phyloP scores from a whole-genome alignment of 331 rosid genomes.

The Pyracantha coccinea region DNA sequence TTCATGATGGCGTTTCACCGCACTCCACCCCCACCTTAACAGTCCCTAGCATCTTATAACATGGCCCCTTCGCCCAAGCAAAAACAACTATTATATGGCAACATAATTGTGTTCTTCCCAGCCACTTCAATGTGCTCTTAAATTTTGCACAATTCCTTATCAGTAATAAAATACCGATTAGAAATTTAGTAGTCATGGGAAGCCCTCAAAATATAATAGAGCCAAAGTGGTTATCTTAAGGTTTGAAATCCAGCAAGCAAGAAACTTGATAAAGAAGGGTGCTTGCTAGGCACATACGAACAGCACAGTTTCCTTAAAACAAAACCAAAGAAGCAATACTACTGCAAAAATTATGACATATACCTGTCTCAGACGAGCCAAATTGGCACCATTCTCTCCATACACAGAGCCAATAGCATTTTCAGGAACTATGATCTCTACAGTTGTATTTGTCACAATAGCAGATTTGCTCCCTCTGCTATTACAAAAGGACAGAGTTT shows the following conservation, averaged over 20 bases:
- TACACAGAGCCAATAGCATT: constrained; percentile 71
- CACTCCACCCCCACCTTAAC: background rate
- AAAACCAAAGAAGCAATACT: background rate
- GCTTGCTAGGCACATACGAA: background rate
- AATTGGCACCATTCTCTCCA: constrained; percentile 85
- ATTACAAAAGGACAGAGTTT: constrained; percentile 3
- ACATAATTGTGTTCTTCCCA: background rate
- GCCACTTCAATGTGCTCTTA: background rate
- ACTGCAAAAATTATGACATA: background rate
- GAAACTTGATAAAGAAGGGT: background rate
- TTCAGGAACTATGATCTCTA: constrained; percentile 90
- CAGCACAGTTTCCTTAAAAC: background rate
- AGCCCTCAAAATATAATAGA: no score
- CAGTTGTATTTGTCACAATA: constrained; percentile 82
- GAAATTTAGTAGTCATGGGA: background rate
- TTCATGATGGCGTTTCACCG: background rate
- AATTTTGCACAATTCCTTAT: background rate
- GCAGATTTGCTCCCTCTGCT: constrained; percentile 88
- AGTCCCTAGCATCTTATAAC: background rate
- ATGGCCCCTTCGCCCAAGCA: background rate
- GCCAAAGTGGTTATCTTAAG: background rate
- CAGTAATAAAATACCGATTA: background rate
- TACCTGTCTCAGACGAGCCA: constrained; percentile 93
- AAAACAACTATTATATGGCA: background rate
- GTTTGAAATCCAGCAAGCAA: background rate